Percentiles rank a stretch among this genome's conserved stretches.
Conservation (phyloP, 2,329 filamentous ascomycete genomes). For the Arthrobotrys iridis region DNA sequence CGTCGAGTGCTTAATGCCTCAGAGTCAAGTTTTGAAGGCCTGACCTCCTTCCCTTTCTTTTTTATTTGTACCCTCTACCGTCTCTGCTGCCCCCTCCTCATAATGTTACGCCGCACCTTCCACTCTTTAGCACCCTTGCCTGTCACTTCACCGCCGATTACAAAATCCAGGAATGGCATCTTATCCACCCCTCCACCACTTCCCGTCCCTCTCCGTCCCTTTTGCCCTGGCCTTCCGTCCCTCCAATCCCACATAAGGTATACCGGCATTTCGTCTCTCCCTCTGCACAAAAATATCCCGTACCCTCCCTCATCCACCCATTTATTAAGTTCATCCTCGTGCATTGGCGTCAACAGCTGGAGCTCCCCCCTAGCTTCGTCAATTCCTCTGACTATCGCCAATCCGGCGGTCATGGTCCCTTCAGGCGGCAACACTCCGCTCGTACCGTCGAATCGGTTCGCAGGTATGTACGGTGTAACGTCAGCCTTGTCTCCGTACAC, state of each 20-base stretch:
- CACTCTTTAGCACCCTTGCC: constrained; percentile 71
- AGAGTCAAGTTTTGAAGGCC: background rate
- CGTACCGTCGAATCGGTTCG: constrained; percentile 64
- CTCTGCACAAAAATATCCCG: constrained; percentile 72
- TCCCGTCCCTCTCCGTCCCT: constrained; percentile 46
- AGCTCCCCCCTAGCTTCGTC: constrained; percentile 68
- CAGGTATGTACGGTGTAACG: constrained; percentile 19
- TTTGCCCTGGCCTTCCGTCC: constrained; percentile 24
- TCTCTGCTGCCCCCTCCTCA: constrained; percentile 46
- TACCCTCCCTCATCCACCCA: constrained; percentile 63
- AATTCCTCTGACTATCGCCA: constrained; percentile 76
- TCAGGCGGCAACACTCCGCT: constrained; percentile 71
- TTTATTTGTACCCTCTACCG: constrained; percentile 1
- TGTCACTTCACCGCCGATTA: constrained; percentile 68
- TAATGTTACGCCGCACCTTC: constrained; percentile 67
- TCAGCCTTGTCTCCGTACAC: constrained; percentile 57
- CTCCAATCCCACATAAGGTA: constrained; percentile 66
- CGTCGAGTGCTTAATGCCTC: constrained; percentile 22
- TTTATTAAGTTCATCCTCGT: constrained; percentile 60
- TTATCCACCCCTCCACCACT: constrained; percentile 54
- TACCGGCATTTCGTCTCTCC: constrained; percentile 73
- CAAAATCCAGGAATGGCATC: constrained; percentile 70
- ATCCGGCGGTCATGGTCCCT: constrained; percentile 69
- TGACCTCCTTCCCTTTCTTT: too few relatives aligned
- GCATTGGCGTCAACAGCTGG: constrained; percentile 73